A percentile compares a stretch with the other conserved stretches of the same genome.
Evolutionary conservation across 306 rosid species (phyloP).

Genomic region (Abrus pulchellus): DNA sequence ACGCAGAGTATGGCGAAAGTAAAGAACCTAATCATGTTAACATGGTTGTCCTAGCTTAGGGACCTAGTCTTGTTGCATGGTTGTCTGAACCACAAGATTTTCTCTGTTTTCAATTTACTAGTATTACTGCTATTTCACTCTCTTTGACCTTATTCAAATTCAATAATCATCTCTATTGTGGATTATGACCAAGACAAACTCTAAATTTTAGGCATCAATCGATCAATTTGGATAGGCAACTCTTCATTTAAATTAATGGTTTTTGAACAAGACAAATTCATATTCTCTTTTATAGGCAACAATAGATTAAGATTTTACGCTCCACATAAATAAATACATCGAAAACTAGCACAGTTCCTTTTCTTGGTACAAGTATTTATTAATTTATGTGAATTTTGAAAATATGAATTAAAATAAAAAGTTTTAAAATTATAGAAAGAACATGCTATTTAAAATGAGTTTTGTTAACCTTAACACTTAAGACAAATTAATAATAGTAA

Average conservation of each 20-base stretch:
- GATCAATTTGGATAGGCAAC: not conserved
- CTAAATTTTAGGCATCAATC: not conserved
- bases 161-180: not conserved
- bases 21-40: constrained; percentile 36
- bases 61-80: constrained; percentile 33
- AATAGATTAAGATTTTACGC: not conserved
- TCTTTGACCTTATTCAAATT: not conserved
- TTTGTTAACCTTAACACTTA: too few species aligned
- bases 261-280: not conserved
- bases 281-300: not conserved
- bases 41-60: constrained; percentile 21
- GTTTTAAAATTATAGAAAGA: not conserved
- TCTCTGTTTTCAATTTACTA: not conserved
- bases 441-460: not conserved
- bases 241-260: not conserved
- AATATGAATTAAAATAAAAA: not conserved
- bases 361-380: not conserved
- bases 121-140: not conserved
- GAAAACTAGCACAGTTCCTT: not conserved
- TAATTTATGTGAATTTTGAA: not conserved
- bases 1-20: constrained; percentile 36
- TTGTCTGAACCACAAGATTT: constrained; percentile 6
- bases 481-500: too few species aligned
- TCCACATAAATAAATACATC: not conserved
- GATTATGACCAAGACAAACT: not conserved